Evolutionary conservation across 257 asterid species (phyloP).

Genomic region (Schizonepeta tenuifolia): DNA sequence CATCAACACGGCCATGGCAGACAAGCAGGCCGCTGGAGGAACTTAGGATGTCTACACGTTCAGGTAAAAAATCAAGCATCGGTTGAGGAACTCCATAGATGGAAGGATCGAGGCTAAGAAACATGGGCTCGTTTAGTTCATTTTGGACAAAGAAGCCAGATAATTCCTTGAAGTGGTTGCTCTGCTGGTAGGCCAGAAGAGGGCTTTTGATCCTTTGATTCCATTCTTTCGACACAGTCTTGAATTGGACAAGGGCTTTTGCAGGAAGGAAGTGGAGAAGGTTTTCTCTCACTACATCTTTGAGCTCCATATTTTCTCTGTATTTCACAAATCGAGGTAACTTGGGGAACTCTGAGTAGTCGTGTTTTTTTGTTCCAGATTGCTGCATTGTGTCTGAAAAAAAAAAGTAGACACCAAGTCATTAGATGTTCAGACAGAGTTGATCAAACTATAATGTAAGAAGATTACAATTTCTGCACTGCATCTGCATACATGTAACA

Average conservation of each 20-base stretch:
- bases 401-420: neutral
- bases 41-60: conserved; percentile 17
- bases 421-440: neutral
- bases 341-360: neutral
- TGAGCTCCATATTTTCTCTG: conserved; percentile 28
- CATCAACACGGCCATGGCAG: conserved; percentile 21
- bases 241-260: conserved; percentile 43
- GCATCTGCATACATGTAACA: neutral
- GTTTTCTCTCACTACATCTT: conserved; percentile 32
- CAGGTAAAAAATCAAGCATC: conserved; percentile 38
- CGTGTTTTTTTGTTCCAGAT: neutral
- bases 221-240: conserved; percentile 55
- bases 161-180: conserved; percentile 39
- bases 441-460: neutral
- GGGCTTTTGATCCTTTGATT: conserved; percentile 46
- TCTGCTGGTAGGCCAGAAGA: conserved; percentile 46
- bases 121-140: neutral
- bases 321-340: neutral
- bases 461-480: neutral
- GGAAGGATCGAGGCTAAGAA: conserved; percentile 30
- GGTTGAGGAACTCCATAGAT: conserved; percentile 49
- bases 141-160: conserved; percentile 52
- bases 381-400: conserved; percentile 1
- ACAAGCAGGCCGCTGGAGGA: conserved; percentile 52
- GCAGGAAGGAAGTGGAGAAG: conserved; percentile 63